phyloP scores from a whole-genome alignment of 768 basidiomycete species.

The Tephrocybe sp. region DNA sequence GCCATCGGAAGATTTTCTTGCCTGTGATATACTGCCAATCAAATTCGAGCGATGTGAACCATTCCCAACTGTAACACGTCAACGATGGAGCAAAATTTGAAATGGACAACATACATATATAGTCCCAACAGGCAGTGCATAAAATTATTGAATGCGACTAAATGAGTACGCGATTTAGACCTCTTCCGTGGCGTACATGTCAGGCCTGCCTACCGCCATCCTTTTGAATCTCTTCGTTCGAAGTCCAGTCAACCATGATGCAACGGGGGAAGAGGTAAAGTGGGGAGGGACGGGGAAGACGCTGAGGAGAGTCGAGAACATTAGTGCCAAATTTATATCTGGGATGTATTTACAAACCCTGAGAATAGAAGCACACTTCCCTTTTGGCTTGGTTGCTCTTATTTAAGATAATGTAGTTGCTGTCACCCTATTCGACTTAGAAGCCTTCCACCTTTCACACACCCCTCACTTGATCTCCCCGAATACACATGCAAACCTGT shows the following conservation, averaged over 20 bases:
- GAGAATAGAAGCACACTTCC: conserved; percentile 13
- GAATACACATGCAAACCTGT: neutral
- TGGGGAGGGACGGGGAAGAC: conserved; percentile 14
- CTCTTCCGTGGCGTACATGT: neutral
- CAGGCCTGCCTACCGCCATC: conserved; percentile 40
- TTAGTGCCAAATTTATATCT: conserved; percentile 17
- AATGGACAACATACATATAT: conserved; percentile 44
- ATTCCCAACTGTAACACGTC: conserved; percentile 55
- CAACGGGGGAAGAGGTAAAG: conserved; percentile 13
- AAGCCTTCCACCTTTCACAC: conserved; percentile 1
- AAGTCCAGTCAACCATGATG: conserved; percentile 60
- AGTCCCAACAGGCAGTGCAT: conserved; percentile 60
- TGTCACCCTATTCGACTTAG: conserved; percentile 11
- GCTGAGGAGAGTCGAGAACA: conserved; percentile 6
- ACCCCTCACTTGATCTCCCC: neutral
- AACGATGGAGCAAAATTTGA: conserved; percentile 3
- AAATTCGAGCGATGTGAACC: conserved; percentile 57
- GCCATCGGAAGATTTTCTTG: conserved; percentile 61
- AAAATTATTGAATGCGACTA: conserved; percentile 50
- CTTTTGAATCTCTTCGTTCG: conserved; percentile 39
- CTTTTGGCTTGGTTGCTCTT: conserved; percentile 4
- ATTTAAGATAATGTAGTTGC: no score
- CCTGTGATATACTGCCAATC: conserved; percentile 62
- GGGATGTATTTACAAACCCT: conserved; percentile 8
- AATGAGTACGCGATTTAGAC: neutral